Percentiles rank a stretch among this genome's conserved stretches.
phyloP scores from a whole-genome alignment of 1,139 yeast genomes.

The Suhomyces wounanorum region DNA sequence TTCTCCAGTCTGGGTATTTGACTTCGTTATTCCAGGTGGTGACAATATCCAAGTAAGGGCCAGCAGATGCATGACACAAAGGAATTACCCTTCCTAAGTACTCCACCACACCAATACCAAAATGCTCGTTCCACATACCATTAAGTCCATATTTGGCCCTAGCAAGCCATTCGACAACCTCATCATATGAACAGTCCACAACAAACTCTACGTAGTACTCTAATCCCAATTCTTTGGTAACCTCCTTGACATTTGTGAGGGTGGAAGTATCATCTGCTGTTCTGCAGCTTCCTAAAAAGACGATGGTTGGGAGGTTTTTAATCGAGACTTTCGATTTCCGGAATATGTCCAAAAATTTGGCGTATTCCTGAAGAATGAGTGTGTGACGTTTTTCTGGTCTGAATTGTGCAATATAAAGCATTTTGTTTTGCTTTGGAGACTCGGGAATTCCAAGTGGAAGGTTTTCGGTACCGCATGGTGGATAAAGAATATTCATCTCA shows the following conservation, averaged over 20 bases:
- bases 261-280: conserved; percentile 63
- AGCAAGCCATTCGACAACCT: conserved; percentile 56
- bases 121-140: conserved; percentile 99
- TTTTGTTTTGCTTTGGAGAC: conserved; percentile 49
- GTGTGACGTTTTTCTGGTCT: conserved; percentile 93
- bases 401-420: conserved; percentile 87
- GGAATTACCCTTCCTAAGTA: conserved; percentile 84
- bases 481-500: conserved; percentile 61
- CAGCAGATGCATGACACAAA: conserved; percentile 90
- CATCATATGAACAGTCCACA: conserved; percentile 73
- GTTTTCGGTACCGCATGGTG: conserved; percentile 80
- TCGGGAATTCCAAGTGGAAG: conserved; percentile 18
- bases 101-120: conserved; percentile 97
- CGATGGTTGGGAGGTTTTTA: conserved; percentile 49
- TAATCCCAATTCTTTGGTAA: conserved; percentile 52
- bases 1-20: conserved; percentile 28
- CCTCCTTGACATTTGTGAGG: conserved; percentile 50
- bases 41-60: conserved; percentile 88
- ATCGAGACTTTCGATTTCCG: conserved; percentile 24
- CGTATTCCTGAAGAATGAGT: conserved; percentile 64
- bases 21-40: conserved; percentile 21
- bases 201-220: conserved; percentile 59
- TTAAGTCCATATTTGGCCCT: conserved; percentile 77
- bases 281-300: conserved; percentile 85
- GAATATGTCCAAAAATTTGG: conserved; percentile 42